phyloP scores from a whole-genome alignment of 148 eudicot species.

The Rhododendron simsii region DNA sequence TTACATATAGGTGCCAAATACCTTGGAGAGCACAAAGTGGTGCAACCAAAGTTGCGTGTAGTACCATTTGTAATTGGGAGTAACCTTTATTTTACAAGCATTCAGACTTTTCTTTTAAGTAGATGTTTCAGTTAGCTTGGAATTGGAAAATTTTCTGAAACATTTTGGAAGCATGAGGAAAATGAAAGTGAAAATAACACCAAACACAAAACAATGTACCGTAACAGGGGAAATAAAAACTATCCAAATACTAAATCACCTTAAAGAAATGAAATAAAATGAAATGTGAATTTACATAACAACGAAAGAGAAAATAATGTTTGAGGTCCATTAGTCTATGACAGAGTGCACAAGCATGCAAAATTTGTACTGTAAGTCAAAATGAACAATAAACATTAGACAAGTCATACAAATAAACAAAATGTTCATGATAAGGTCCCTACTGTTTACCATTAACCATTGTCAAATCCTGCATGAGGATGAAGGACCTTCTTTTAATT shows the following conservation, averaged over 20 bases:
- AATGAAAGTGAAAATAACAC: neutral
- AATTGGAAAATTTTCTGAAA: neutral
- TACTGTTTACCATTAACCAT: neutral
- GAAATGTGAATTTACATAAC: neutral
- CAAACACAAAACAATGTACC: neutral
- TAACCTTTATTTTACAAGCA: neutral
- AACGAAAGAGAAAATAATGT: neutral
- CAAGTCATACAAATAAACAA: neutral
- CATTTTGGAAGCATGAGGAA: neutral
- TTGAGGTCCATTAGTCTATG: neutral
- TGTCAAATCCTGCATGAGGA: neutral
- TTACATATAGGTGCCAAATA: neutral
- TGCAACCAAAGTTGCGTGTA: neutral
- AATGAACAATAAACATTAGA: neutral
- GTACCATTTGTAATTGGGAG: neutral
- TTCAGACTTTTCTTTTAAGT: neutral
- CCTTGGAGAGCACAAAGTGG: neutral
- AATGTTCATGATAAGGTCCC: neutral
- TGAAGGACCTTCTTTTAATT: neutral
- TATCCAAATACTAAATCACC: neutral
- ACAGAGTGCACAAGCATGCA: neutral
- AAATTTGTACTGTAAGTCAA: neutral
- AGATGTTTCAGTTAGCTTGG: neutral
- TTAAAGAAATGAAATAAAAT: neutral
- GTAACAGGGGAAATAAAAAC: neutral